Base-by-base conservation (phyloP, 2,329 filamentous ascomycete species). In the Claviceps paspali region DNA sequence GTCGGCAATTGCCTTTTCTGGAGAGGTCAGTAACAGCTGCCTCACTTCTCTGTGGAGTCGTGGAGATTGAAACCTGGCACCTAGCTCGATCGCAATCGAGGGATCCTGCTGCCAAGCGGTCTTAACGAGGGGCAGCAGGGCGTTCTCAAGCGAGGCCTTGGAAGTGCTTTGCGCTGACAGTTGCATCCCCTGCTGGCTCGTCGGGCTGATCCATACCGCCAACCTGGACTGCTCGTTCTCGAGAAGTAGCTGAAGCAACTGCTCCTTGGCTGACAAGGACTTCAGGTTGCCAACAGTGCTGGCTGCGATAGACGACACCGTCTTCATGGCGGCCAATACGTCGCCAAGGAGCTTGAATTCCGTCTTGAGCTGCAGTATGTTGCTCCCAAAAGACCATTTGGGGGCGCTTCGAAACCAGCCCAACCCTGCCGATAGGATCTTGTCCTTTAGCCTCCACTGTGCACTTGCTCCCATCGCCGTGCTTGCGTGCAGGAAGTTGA, bases 301-400 rank as follows among this genome's bases (percentile, higher is more conserved):
- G 1, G 62, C 55, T 4, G 74, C 79, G 26, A 83, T 72, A 41
- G 64, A 65, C 1, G 72, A 65, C 9, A 86, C 70, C 3, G 63
- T 67, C 43, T 76, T 75, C 43, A 98, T 60, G 11, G 77, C 72
- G 9, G 61, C 55, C 34, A 79, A 64, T 26, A 95, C 77, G 52
- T 95, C 86, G 6, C 70, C 69, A 28, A 96, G 70, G 14, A 94
- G 64, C 46, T 81, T 80, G 24, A 85, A 75, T 59, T 99, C 91
- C 0, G 92, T 88, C 63, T 93, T 96, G 36, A 96, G 67, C 54
- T 98, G 91, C 12, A 98, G 63, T 34, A 83, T 73, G 53, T 95
- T 98, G 49, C 88, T 91, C 39, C 91, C 91, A 57, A 91, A 96
- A 0, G 91, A 93, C 88, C 91, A 98, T 46, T 77, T 75, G 11